These are phyloP conservation scores for Carex arenaria DNA, from an alignment of 202 grass and related monocot species.

Conservation along the genomic window DNA sequence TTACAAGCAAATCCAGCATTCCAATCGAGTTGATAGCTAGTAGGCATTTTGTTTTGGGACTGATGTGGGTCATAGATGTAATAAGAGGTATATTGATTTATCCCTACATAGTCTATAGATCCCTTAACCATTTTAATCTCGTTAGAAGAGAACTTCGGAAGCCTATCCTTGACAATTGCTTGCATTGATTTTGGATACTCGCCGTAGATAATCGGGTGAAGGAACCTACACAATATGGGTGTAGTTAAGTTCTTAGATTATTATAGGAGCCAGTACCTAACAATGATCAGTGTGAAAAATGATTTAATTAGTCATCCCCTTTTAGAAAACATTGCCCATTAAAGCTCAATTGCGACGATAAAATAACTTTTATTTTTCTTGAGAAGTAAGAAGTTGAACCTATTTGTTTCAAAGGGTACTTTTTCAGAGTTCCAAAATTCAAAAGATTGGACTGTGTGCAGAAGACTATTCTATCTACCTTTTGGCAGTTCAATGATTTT, in stretches of 20 bases:
- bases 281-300: neutral
- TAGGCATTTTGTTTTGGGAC: conserved; percentile 37
- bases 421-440: neutral
- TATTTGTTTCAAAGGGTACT: neutral
- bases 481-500: neutral
- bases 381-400: neutral
- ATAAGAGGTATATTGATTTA: conserved; percentile 88
- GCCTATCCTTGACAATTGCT: conserved; percentile 54
- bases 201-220: conserved; percentile 65
- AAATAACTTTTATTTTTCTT: neutral
- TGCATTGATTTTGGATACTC: conserved; percentile 59
- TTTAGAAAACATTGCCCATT: neutral
- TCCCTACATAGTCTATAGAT: conserved; percentile 71
- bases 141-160: conserved; percentile 58
- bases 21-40: conserved; percentile 71
- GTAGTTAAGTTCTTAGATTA: neutral
- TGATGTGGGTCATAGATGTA: conserved; percentile 57
- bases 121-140: conserved; percentile 83
- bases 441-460: neutral
- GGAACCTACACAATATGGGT: conserved; percentile 41
- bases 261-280: neutral
- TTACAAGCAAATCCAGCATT: conserved; percentile 62
- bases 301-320: neutral
- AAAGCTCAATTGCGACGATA: neutral
- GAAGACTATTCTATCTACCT: neutral